phyloP scores from a whole-genome alignment of 257 asterid species.

The Solanum okadae region DNA sequence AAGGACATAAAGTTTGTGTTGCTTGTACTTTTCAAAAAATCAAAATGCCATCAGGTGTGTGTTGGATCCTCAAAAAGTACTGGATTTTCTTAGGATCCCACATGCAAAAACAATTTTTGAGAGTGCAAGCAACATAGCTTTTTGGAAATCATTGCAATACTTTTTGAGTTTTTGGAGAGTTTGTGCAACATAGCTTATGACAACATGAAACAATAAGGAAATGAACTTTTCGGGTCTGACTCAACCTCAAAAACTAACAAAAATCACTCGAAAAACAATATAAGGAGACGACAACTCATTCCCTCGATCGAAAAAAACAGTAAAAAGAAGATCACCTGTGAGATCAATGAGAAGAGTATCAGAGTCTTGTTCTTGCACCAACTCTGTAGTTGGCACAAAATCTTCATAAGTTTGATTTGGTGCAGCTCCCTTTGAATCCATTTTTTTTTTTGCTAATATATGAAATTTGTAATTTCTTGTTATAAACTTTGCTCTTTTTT shows the following conservation, averaged over 20 bases:
- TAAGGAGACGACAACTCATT: background rate
- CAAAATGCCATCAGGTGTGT: no score
- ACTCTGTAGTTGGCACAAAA: background rate
- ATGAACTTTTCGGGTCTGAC: background rate
- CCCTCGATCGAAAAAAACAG: background rate
- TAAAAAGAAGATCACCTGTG: background rate
- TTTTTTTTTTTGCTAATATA: background rate
- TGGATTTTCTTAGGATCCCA: no score
- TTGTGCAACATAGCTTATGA: background rate
- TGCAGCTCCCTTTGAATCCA: background rate
- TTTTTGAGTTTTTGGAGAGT: no score
- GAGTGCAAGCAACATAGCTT: background rate
- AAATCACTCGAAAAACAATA: background rate
- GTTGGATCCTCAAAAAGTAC: no score
- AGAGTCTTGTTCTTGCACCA: background rate
- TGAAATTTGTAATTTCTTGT: background rate
- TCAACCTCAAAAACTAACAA: background rate
- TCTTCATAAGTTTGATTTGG: background rate
- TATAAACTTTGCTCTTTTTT: background rate
- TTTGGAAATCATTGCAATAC: no score
- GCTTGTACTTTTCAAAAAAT: no score
- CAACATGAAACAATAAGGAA: background rate
- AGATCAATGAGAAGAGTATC: background rate
- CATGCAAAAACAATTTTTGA: no score
- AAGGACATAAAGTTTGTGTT: background rate